phyloP scores from a whole-genome alignment of 768 basidiomycete species.

The Trametes gibbosa region DNA sequence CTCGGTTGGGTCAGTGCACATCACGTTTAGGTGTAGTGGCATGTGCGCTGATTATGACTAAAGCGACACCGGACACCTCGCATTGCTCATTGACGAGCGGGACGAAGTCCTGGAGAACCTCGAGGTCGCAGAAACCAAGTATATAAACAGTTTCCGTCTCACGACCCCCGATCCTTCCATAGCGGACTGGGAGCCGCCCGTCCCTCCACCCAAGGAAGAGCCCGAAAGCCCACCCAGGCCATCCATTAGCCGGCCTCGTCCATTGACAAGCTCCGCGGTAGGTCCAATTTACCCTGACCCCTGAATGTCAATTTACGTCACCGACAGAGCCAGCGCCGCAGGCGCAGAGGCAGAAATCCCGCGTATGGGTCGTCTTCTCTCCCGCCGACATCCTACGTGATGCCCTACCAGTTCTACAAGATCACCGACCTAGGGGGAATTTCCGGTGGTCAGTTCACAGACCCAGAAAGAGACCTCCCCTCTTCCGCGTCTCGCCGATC shows the following conservation, averaged over 20 bases:
- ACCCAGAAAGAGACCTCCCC: conserved; percentile 35
- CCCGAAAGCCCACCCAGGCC: conserved; percentile 41
- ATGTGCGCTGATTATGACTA: background rate
- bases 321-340: conserved; percentile 36
- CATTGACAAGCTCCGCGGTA: conserved; percentile 39
- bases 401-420: conserved; percentile 78
- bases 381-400: conserved; percentile 74
- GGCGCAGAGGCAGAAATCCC: conserved; percentile 54
- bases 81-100: conserved; percentile 68
- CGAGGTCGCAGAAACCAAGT: conserved; percentile 76
- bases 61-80: conserved; percentile 70
- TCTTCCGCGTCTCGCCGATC: conserved; percentile 1
- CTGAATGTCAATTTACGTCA: background rate
- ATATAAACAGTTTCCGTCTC: conserved; percentile 71
- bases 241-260: conserved; percentile 67
- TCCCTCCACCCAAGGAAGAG: conserved; percentile 35
- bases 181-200: conserved; percentile 39
- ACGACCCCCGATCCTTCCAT: conserved; percentile 74
- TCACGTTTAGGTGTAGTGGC: background rate
- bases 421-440: conserved; percentile 60
- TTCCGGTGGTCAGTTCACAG: conserved; percentile 55
- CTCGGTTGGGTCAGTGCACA: conserved; percentile 59
- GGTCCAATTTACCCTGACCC: conserved; percentile 2
- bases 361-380: conserved; percentile 67
- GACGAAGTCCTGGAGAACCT: conserved; percentile 77